Percentiles rank a stretch among this genome's conserved stretches.
phyloP scores from a whole-genome alignment of 2,329 filamentous ascomycete species.

The Fusarium pseudoanthophilum region DNA sequence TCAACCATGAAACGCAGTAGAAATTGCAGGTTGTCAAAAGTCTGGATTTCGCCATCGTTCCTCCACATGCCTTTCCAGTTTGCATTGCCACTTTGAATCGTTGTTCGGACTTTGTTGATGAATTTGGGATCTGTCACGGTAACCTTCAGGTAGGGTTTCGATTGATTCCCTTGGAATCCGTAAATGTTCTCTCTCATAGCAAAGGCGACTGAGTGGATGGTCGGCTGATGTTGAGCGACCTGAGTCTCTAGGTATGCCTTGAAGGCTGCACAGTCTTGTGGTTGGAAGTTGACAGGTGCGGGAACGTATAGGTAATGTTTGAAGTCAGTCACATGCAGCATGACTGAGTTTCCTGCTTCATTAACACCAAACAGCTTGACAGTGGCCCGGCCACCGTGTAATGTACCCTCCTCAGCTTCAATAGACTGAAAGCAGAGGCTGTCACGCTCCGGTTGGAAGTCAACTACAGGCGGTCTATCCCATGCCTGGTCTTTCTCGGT shows the following conservation, averaged over 20 bases:
- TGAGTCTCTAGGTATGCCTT: constrained; percentile 83
- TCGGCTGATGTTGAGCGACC: constrained; percentile 76
- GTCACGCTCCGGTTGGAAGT: constrained; percentile 68
- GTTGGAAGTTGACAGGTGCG: constrained; percentile 83
- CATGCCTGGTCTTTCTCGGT: constrained; percentile 94
- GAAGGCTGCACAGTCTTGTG: constrained; percentile 81
- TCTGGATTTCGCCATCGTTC: constrained; percentile 76
- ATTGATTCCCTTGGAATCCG: constrained; percentile 91
- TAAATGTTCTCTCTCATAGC: constrained; percentile 91
- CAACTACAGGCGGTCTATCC: constrained; percentile 70
- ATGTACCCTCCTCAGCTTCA: constrained; percentile 88
- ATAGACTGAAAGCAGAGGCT: constrained; percentile 94
- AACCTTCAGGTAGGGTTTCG: constrained; percentile 93
- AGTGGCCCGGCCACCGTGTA: constrained; percentile 78
- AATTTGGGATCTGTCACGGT: constrained; percentile 89
- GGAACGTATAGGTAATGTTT: constrained; percentile 95
- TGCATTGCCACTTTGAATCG: constrained; percentile 78
- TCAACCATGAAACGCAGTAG: constrained; percentile 98
- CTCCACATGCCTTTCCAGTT: constrained; percentile 96
- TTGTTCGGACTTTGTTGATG: constrained; percentile 78
- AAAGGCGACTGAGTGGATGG: constrained; percentile 84
- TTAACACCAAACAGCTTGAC: constrained; percentile 96
- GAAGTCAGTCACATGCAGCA: constrained; percentile 95
- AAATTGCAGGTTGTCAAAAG: constrained; percentile 96
- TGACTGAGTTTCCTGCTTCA: constrained; percentile 83